Conservation (phyloP, 2,329 filamentous ascomycete species). For the Colletotrichum truncatum region DNA sequence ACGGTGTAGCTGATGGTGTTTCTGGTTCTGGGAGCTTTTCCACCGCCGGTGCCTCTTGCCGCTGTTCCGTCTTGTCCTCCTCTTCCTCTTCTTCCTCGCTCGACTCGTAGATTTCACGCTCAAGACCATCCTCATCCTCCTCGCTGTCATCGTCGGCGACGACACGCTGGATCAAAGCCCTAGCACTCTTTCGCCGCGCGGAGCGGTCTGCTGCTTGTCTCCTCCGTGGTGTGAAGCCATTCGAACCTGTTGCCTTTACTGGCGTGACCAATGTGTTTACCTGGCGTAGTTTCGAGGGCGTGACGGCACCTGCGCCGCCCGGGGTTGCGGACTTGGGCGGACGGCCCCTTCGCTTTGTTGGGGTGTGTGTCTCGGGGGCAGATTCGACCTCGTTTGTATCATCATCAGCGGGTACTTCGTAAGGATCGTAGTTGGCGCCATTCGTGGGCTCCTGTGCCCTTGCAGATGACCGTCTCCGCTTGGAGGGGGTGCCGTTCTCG, state of each 20-base stretch:
- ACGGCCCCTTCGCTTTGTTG: slow-evolving; percentile 45
- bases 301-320: slow-evolving; percentile 43
- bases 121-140: slow-evolving; percentile 76
- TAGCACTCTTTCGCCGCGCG: slow-evolving; percentile 85
- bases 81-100: slow-evolving; percentile 57
- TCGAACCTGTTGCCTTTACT: slow-evolving; percentile 42
- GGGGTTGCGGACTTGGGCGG: slow-evolving; percentile 40
- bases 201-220: slow-evolving; percentile 82
- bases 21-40: slow-evolving; percentile 38
- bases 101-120: slow-evolving; percentile 72
- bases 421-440: slow-evolving; percentile 37
- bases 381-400: slow-evolving; percentile 20
- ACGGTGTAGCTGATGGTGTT: slow-evolving; percentile 61
- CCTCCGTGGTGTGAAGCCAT: slow-evolving; percentile 67
- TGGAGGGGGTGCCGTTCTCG: slow-evolving; percentile 41
- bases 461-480: slow-evolving; percentile 39
- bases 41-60: slow-evolving; percentile 40
- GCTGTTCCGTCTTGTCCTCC: slow-evolving; percentile 31
- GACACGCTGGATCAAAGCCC: slow-evolving; percentile 77
- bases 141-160: slow-evolving; percentile 72
- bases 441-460: slow-evolving; percentile 15
- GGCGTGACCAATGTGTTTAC: slow-evolving; percentile 49
- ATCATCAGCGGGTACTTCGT: slow-evolving; percentile 11
- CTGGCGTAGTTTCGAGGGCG: slow-evolving; percentile 45
- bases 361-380: slow-evolving; percentile 42